These are phyloP conservation scores for Purshia tridentata DNA, from an alignment of 306 rosid genomes.

Conservation along the genomic window DNA sequence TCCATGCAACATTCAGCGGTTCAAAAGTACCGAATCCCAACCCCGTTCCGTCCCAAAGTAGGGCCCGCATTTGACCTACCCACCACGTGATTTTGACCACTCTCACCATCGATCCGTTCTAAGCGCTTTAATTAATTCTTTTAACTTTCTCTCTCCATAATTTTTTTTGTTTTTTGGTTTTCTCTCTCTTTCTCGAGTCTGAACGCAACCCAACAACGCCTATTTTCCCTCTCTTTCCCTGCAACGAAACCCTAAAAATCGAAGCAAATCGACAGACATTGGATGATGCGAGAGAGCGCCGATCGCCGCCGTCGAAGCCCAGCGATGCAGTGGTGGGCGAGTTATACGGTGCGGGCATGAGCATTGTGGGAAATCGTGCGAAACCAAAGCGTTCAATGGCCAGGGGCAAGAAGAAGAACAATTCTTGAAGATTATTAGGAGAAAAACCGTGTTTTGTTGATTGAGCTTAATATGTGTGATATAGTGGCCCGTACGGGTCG, in stretches of 20 bases:
- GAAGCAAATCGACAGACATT: slow-evolving; percentile 22
- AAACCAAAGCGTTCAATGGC: neutral
- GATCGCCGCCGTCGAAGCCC: slow-evolving; percentile 9
- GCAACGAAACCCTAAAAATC: slow-evolving; percentile 25
- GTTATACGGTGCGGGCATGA: slow-evolving; percentile 33
- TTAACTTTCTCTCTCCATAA: no score
- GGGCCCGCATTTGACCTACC: slow-evolving; percentile 40
- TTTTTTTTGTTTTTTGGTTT: neutral
- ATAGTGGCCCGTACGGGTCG: slow-evolving; percentile 94
- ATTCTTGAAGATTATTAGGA: slow-evolving; percentile 19
- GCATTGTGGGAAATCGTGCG: slow-evolving; percentile 8
- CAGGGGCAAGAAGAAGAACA: neutral
- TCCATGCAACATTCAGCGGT: accelerated
- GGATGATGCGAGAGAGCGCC: slow-evolving; percentile 25
- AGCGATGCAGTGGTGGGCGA: slow-evolving; percentile 26
- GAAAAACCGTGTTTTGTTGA: neutral
- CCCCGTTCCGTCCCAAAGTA: neutral
- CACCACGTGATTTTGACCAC: slow-evolving; percentile 43
- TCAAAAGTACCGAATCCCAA: accelerated
- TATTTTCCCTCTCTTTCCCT: slow-evolving; percentile 17
- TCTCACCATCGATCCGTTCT: slow-evolving; percentile 55
- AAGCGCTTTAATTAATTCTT: slow-evolving; percentile 32
- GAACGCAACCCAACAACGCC: slow-evolving; percentile 4
- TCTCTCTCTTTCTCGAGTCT: slow-evolving; percentile 18
- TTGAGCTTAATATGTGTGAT: slow-evolving; percentile 53